Evolutionary conservation across 2,329 filamentous ascomycete genomes (phyloP).

Genomic region (Fusarium tjaetaba): DNA sequence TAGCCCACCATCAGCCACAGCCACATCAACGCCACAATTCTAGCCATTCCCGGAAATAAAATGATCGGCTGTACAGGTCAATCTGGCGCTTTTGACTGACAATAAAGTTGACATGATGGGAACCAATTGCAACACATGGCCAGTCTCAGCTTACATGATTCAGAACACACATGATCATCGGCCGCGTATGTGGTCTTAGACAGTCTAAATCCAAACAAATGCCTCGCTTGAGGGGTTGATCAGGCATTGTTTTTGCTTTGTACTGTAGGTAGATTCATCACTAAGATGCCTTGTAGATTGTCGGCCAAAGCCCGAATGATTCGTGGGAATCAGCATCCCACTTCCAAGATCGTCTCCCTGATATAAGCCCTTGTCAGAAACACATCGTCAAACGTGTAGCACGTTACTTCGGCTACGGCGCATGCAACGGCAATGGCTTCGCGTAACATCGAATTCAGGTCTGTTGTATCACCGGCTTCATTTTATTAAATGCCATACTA

Average conservation of each 20-base stretch:
- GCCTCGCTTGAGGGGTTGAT: background rate
- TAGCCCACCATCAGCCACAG: background rate
- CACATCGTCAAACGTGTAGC: slow-evolving; percentile 1
- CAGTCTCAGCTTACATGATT: slow-evolving; percentile 9
- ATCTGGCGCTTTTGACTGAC: background rate
- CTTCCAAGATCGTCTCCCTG: slow-evolving; percentile 1
- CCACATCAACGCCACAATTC: background rate
- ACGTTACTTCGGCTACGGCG: background rate
- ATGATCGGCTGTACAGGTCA: background rate
- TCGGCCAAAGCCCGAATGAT: slow-evolving; percentile 6
- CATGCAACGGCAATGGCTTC: background rate
- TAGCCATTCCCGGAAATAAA: background rate
- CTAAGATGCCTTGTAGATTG: background rate
- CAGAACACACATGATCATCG: slow-evolving; percentile 18
- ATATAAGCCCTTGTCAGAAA: slow-evolving; percentile 14
- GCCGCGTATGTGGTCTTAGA: slow-evolving; percentile 5
- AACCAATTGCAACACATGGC: slow-evolving; percentile 5
- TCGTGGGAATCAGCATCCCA: background rate
- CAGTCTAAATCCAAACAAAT: slow-evolving; percentile 3
- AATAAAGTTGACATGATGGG: slow-evolving; percentile 1
- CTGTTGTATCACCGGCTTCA: background rate
- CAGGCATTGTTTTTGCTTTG: background rate
- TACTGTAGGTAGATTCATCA: background rate
- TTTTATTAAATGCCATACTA: background rate
- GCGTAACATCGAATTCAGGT: background rate